Evolutionary conservation across 2,329 filamentous ascomycete species (phyloP), one percentile per base, ranked within the genome.

Genomic region (Berkeleyomyces rouxiae): DNA sequence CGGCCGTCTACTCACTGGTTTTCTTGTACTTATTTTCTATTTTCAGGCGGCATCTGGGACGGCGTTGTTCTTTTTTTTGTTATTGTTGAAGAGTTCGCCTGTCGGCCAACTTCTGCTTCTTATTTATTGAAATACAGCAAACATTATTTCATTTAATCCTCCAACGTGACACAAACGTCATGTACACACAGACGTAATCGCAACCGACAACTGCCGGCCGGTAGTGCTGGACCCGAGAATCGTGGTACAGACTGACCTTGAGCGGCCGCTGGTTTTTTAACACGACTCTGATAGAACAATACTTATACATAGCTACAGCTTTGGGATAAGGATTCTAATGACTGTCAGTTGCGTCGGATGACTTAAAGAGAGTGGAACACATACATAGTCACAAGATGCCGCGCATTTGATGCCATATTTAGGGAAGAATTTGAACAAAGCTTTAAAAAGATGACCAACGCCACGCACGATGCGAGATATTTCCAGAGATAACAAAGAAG

Each of bases 401-500:
- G 37, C 13, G 37, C 51, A 16, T 31, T 37, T 7, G 33, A 55
- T 13, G 23, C 37, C 33, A 39, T n/a, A 39, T 9, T 39, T 37
- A 11, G 7, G 43, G 39, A 23, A 59, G 37, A 31, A 7, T 39
- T 46, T 2, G 36, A 46, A 44, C 37, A 9, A 11, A 59, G 9
- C 46, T 23, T 46, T 46, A 46, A 36, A 7, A 59, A 51, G 47
- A 5, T 47, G 43, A 58, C 42, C 53, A 58, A 62, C 61, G 53
- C 61, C 61, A 37, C 47, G 40, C 55, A 23, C 33, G 40, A 58
- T 58, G 53, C 53, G 53, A 62, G 53, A 61, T 53, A 61, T 61
- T 39, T 55, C 59, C 53, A 57, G 39, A 57, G 53, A 40, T 39
- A 62, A 59, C 53, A 46, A 36, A 55, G 10, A 60, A 53, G 53